phyloP scores from a whole-genome alignment of 2,329 filamentous ascomycete genomes.

The Aspergillus eucalypticola region DNA sequence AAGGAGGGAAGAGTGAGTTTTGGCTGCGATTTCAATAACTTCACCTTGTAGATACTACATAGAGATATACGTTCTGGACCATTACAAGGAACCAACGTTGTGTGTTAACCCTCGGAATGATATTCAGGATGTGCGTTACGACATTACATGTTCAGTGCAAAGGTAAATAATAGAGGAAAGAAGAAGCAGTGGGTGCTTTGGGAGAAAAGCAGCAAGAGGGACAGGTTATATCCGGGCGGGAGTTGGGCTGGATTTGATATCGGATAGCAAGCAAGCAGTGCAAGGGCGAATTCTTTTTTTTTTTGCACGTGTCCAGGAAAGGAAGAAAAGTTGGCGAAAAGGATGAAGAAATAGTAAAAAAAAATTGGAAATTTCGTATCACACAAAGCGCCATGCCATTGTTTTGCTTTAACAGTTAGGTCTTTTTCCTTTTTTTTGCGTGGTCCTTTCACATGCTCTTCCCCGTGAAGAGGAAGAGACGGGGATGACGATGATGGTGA shows the following conservation, averaged over 20 bases:
- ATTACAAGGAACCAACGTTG: neutral
- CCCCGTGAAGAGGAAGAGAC: slow-evolving; percentile 13
- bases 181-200: neutral
- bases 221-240: neutral
- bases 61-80: too few relatives aligned
- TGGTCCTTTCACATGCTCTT: slow-evolving; percentile 12
- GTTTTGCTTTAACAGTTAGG: slow-evolving; percentile 25
- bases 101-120: slow-evolving; percentile 3
- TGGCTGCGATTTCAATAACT: too few relatives aligned
- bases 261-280: neutral
- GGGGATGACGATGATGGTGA: slow-evolving; percentile 13
- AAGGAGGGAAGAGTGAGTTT: too few relatives aligned
- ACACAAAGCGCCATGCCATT: slow-evolving; percentile 33
- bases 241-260: neutral
- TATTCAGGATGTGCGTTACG: slow-evolving; percentile 9
- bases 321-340: slow-evolving; percentile 1
- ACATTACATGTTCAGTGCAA: neutral
- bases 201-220: neutral
- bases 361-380: slow-evolving; percentile 23
- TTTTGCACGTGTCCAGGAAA: neutral
- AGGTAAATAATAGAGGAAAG: neutral
- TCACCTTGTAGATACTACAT: too few relatives aligned
- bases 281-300: neutral
- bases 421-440: slow-evolving; percentile 23
- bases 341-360: slow-evolving; percentile 18